These are phyloP conservation scores for Coffea canephora DNA, from an alignment of 257 asterid species.

Conservation along the genomic window DNA sequence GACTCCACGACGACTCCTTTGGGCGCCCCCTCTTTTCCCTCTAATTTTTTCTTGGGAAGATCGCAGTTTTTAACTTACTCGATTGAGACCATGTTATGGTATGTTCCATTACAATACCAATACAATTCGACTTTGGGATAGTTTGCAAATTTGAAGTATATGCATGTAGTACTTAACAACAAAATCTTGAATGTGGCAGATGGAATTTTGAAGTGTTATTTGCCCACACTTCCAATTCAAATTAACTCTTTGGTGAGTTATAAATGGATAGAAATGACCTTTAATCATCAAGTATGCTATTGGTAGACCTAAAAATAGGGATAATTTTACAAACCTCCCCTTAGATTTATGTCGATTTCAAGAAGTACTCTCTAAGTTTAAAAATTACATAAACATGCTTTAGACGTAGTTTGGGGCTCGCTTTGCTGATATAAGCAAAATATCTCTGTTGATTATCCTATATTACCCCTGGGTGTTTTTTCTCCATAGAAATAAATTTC, in stretches of 20 bases:
- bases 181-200: not conserved
- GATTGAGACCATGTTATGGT: not conserved
- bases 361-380: no score
- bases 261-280: not conserved
- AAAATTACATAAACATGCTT: no score
- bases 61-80: not conserved
- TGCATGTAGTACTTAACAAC: no score
- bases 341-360: no score
- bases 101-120: not conserved
- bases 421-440: no score
- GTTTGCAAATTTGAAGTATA: not conserved
- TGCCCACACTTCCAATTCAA: not conserved
- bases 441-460: no score
- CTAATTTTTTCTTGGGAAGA: not conserved
- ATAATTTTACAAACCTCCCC: no score
- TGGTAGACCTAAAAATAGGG: no score
- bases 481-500: no score
- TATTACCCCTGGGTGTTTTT: no score
- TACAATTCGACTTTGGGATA: no score
- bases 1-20: conserved; percentile 11
- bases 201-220: not conserved
- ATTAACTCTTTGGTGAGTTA: not conserved
- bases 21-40: not conserved
- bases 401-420: no score
- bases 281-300: not conserved